Conservation (phyloP, 345 rosid species). For the Microthlaspi erraticum region DNA sequence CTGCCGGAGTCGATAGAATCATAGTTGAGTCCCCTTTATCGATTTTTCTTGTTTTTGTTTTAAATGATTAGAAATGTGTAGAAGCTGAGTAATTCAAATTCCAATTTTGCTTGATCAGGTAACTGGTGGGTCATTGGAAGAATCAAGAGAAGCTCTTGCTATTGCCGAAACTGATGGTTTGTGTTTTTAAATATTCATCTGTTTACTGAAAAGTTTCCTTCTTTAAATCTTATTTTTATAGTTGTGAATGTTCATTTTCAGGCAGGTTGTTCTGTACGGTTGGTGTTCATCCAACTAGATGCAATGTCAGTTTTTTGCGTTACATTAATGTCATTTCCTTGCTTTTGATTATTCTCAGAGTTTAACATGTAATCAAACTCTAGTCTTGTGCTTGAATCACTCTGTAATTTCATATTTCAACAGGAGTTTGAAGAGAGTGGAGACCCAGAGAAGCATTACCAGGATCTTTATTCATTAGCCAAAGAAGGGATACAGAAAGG, state of each 20-base stretch:
- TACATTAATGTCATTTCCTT: constrained; percentile 19
- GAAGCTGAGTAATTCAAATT: not conserved
- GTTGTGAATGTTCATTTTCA: constrained; percentile 38
- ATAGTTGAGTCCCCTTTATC: constrained; percentile 53
- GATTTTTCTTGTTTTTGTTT: not conserved
- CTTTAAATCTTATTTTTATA: not conserved
- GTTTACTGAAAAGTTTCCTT: constrained; percentile 2
- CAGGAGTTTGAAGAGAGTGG: constrained; percentile 94
- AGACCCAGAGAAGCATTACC: constrained; percentile 87
- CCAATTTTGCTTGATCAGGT: constrained; percentile 53
- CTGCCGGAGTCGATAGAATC: constrained; percentile 90
- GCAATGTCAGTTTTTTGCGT: constrained; percentile 57
- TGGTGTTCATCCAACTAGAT: constrained; percentile 98
- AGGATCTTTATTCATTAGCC: constrained; percentile 76
- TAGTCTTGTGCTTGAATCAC: constrained; percentile 14
- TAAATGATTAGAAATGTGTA: not conserved
- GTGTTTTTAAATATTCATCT: constrained; percentile 11
- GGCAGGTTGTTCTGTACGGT: constrained; percentile 94
- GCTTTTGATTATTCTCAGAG: not conserved
- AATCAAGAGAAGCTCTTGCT: constrained; percentile 94
- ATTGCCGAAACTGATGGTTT: constrained; percentile 93
- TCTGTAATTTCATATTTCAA: constrained; percentile 30
- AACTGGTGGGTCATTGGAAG: constrained; percentile 93
- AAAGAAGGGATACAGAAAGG: constrained; percentile 88
- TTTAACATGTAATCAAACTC: constrained; percentile 6